Conservation (phyloP, 305 asterid species). For the Fraxinus dipetala region DNA sequence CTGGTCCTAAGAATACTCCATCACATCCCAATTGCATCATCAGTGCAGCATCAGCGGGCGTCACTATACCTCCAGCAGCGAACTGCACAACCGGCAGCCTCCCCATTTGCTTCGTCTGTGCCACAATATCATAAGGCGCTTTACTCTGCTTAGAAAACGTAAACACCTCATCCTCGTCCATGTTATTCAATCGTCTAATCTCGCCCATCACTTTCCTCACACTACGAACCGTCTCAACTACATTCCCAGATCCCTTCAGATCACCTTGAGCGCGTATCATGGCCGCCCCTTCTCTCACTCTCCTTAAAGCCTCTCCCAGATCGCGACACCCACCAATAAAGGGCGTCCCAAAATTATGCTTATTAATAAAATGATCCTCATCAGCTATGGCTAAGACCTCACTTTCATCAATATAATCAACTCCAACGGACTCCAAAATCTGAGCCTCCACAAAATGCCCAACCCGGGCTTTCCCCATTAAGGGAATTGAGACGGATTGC, state of each 20-base stretch:
- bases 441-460: constrained; percentile 92
- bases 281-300: constrained; percentile 84
- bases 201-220: constrained; percentile 81
- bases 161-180: constrained; percentile 86
- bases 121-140: constrained; percentile 79
- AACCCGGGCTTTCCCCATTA: constrained; percentile 63
- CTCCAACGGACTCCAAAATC: constrained; percentile 68
- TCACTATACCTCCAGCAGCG: constrained; percentile 75
- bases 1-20: constrained; percentile 63
- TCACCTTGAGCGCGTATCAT: constrained; percentile 74
- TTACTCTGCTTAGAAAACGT: constrained; percentile 57
- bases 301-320: constrained; percentile 75
- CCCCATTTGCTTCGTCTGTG: constrained; percentile 80
- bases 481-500: constrained; percentile 55
- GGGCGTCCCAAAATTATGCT: constrained; percentile 65
- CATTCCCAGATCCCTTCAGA: constrained; percentile 38
- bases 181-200: constrained; percentile 58
- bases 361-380: constrained; percentile 63
- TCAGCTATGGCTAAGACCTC: constrained; percentile 63
- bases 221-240: constrained; percentile 50
- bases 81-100: constrained; percentile 91
- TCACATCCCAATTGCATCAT: constrained; percentile 93
- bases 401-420: constrained; percentile 73
- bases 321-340: constrained; percentile 74
- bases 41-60: constrained; percentile 86